These are phyloP conservation scores for Kwoniella shandongensis DNA, from an alignment of 768 basidiomycete species.

Conservation along the genomic window DNA sequence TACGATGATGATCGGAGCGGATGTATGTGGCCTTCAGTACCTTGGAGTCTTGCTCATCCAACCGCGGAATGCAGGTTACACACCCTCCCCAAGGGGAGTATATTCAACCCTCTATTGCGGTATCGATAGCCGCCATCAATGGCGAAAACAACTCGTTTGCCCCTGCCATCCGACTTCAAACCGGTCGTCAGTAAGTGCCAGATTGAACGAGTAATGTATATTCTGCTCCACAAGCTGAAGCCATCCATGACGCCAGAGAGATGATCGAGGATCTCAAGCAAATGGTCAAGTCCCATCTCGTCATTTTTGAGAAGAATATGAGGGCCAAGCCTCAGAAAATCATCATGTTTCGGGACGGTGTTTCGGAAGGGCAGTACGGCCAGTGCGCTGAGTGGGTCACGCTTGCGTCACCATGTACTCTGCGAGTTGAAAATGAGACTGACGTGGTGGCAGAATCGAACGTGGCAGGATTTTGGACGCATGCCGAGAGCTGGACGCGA, in stretches of 20 bases:
- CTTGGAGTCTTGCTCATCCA: too few relatives aligned
- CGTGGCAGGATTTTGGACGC: not conserved
- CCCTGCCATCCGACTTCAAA: slow-evolving; percentile 45
- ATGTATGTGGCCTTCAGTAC: slow-evolving; percentile 24
- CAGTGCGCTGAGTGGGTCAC: slow-evolving; percentile 38
- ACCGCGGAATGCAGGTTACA: slow-evolving; percentile 8
- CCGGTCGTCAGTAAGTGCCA: slow-evolving; percentile 40
- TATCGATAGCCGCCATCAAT: slow-evolving; percentile 34
- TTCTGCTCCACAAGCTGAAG: not conserved
- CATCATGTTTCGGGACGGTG: slow-evolving; percentile 52
- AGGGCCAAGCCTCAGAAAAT: slow-evolving; percentile 38
- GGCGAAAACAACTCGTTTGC: slow-evolving; percentile 33
- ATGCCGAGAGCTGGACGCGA: slow-evolving; percentile 36
- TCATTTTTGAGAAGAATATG: slow-evolving; percentile 39
- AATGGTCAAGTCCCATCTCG: slow-evolving; percentile 43
- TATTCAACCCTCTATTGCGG: slow-evolving; percentile 40
- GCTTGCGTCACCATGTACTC: too few relatives aligned
- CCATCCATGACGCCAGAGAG: slow-evolving; percentile 27
- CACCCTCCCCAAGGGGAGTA: slow-evolving; percentile 31
- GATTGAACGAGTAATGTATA: not conserved
- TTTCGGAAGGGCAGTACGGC: slow-evolving; percentile 49
- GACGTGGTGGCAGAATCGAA: not conserved
- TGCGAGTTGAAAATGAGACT: not conserved
- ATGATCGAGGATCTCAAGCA: slow-evolving; percentile 45
- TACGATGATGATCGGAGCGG: slow-evolving; percentile 44